A percentile compares a stretch with the other conserved stretches of the same genome.
phyloP scores from a whole-genome alignment of 1,284 basidiomycete genomes.

The Ustilago shanxiensis region DNA sequence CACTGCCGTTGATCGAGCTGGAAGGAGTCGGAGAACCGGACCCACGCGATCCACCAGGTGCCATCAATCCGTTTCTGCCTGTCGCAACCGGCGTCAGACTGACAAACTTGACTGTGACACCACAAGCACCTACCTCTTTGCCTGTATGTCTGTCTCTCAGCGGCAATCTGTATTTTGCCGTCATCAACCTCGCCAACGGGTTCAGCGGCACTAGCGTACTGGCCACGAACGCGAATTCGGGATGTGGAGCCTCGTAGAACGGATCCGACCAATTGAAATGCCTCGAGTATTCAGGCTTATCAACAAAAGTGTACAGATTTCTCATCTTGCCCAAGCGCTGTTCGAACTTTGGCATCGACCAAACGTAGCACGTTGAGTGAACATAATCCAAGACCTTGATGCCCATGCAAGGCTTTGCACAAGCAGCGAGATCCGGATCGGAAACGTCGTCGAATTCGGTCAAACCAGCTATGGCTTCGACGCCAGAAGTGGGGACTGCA shows the following conservation, averaged over 20 bases:
- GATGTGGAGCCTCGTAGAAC: conserved; percentile 80
- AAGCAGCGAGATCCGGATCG: conserved; percentile 54
- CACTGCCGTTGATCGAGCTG: conserved; percentile 13
- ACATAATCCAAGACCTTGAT: conserved; percentile 80
- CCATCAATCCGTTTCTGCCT: conserved; percentile 21
- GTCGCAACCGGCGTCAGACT: conserved; percentile 43
- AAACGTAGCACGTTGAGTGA: conserved; percentile 71
- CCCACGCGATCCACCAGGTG: conserved; percentile 26
- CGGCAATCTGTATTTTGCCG: conserved; percentile 55
- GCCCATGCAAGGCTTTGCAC: conserved; percentile 78
- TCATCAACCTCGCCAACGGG: conserved; percentile 79
- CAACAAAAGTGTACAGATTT: conserved; percentile 90
- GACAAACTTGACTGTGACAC: conserved; percentile 60
- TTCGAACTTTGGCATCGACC: conserved; percentile 89
- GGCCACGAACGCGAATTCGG: conserved; percentile 78
- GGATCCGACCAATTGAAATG: conserved; percentile 94
- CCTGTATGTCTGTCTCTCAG: conserved; percentile 49
- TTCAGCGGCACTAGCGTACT: conserved; percentile 83
- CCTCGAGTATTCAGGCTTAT: conserved; percentile 80
- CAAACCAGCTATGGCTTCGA: conserved; percentile 84
- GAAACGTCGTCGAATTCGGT: conserved; percentile 84
- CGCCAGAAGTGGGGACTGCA: conserved; percentile 82
- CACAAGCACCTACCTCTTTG: conserved; percentile 45
- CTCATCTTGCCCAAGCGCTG: conserved; percentile 93
- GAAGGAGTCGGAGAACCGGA: conserved; percentile 39